These are phyloP conservation scores for Coniella lustricola DNA, from an alignment of 2,329 filamentous ascomycete genomes.

Conservation along the genomic window DNA sequence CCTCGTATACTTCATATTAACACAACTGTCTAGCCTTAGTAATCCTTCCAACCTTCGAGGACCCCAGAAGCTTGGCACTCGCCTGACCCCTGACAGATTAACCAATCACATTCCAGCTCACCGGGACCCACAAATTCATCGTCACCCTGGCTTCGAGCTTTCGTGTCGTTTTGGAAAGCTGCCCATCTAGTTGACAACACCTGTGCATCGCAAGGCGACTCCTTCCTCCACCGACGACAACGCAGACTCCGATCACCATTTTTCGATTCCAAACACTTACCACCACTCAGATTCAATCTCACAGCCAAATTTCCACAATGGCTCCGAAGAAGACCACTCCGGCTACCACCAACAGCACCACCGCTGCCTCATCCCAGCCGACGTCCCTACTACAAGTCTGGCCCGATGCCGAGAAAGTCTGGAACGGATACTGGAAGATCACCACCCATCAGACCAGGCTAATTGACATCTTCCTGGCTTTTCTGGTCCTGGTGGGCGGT, in stretches of 20 bases:
- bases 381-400: background rate
- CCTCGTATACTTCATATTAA: too few relatives aligned
- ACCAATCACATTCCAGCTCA: constrained; percentile 6
- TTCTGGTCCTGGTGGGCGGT: constrained; percentile 77
- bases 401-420: constrained; percentile 34
- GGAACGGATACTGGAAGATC: constrained; percentile 68
- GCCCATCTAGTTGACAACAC: background rate
- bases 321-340: constrained; percentile 14
- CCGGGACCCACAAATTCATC: constrained; percentile 1
- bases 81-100: background rate
- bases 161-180: constrained; percentile 15
- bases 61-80: constrained; percentile 1
- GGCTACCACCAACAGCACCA: background rate
- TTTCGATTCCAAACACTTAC: too few relatives aligned
- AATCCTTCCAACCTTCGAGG: too few relatives aligned
- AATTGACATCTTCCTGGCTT: constrained; percentile 83
- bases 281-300: background rate
- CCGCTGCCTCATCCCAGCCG: constrained; percentile 3
- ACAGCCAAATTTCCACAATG: background rate
- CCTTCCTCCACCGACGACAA: background rate
- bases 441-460: constrained; percentile 91
- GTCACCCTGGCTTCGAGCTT: constrained; percentile 10
- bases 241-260: too few relatives aligned
- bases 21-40: too few relatives aligned
- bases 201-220: background rate